phyloP scores from a whole-genome alignment of 2,329 filamentous ascomycete species.

The Gnomoniopsis smithogilvyi region DNA sequence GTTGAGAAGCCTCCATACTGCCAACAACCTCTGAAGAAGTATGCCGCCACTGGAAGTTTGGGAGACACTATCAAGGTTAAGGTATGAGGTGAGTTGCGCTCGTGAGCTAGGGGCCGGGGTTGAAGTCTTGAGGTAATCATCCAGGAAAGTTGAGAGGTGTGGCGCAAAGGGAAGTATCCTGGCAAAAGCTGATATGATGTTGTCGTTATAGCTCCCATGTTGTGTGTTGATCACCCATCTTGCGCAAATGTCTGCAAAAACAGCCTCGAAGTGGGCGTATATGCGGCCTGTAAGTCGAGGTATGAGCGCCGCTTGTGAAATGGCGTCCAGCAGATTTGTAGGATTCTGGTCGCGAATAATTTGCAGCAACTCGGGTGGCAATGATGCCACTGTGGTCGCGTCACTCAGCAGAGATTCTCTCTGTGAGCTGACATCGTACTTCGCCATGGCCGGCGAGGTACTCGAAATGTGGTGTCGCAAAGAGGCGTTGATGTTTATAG shows the following conservation, averaged over 20 bases:
- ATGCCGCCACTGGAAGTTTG: conserved; percentile 7
- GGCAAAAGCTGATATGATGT: conserved; percentile 69
- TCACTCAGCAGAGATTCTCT: conserved; percentile 55
- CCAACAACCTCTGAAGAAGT: conserved; percentile 51
- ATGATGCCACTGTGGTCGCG: conserved; percentile 48
- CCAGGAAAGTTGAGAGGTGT: conserved; percentile 71
- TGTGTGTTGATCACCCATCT: conserved; percentile 63
- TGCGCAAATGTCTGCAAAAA: conserved; percentile 80
- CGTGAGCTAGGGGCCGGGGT: conserved; percentile 3
- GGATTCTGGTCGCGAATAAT: conserved; percentile 62
- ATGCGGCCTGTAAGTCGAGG: conserved; percentile 68
- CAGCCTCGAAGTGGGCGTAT: conserved; percentile 69
- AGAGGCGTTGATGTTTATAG: conserved; percentile 16
- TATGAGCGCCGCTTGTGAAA: conserved; percentile 67
- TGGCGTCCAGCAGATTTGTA: conserved; percentile 65
- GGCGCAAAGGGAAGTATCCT: conserved; percentile 79
- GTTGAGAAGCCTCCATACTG: conserved; percentile 75
- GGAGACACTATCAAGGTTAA: conserved; percentile 4
- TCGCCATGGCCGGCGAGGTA: conserved; percentile 45
- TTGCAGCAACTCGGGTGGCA: conserved; percentile 69
- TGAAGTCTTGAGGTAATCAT: conserved; percentile 35
- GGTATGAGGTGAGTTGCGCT: not conserved
- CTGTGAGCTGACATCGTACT: conserved; percentile 53
- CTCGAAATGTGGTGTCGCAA: conserved; percentile 12
- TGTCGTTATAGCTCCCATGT: conserved; percentile 34